Conservation (phyloP, 495 filamentous ascomycete species). For the Penicillium lividum region DNA sequence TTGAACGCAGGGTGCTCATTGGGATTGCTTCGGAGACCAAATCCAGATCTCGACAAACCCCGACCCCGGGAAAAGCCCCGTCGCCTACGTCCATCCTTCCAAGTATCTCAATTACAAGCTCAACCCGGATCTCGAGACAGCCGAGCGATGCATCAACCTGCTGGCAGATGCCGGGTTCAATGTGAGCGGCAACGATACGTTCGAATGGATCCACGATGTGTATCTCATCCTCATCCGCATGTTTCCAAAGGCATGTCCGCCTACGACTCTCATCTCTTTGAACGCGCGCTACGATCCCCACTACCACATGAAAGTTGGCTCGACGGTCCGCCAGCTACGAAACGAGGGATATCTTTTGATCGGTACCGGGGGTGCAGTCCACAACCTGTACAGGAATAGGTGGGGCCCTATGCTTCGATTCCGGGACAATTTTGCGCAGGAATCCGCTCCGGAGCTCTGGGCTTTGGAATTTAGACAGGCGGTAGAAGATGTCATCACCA, state of each 20-base stretch:
- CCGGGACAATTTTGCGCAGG: slow-evolving; percentile 60
- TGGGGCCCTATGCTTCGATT: slow-evolving; percentile 60
- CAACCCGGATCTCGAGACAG: slow-evolving; percentile 52
- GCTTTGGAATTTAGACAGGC: slow-evolving; percentile 62
- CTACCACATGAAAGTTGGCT: slow-evolving; percentile 57
- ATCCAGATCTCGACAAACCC: slow-evolving; percentile 60
- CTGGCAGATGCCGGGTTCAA: slow-evolving; percentile 52
- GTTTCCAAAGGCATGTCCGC: slow-evolving; percentile 58
- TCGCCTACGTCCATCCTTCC: slow-evolving; percentile 58
- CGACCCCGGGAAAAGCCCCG: slow-evolving; percentile 53
- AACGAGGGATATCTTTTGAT: slow-evolving; percentile 55
- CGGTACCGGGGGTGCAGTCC: slow-evolving; percentile 62
- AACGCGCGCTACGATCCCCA: slow-evolving; percentile 63
- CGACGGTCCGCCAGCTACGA: slow-evolving; percentile 51
- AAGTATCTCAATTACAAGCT: slow-evolving; percentile 60
- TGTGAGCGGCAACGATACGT: slow-evolving; percentile 44
- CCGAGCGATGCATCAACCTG: slow-evolving; percentile 44
- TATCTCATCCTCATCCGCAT: slow-evolving; percentile 64
- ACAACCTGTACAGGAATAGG: slow-evolving; percentile 62
- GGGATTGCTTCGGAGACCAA: slow-evolving; percentile 49
- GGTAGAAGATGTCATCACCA: slow-evolving; percentile 53
- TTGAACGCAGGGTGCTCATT: slow-evolving; percentile 55
- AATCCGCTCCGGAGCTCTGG: slow-evolving; percentile 53
- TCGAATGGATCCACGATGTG: slow-evolving; percentile 68
- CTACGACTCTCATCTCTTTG: slow-evolving; percentile 57